A percentile compares a stretch with the other conserved stretches of the same genome.
These are phyloP conservation scores for Saccharomyces mikatae DNA, from an alignment of 805 yeast species.

Conservation along the genomic window DNA sequence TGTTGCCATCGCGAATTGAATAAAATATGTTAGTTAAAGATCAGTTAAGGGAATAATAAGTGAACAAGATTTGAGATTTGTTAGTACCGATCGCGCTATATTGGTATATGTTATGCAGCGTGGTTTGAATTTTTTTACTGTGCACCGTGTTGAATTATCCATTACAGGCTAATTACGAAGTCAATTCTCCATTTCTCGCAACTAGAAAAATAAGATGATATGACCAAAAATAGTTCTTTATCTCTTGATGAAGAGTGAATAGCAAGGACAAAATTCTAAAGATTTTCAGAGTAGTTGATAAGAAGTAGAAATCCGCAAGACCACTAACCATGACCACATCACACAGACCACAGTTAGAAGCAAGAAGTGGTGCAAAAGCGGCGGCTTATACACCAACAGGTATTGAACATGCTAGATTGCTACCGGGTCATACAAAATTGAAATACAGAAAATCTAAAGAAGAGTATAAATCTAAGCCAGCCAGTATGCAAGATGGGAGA, in stretches of 20 bases:
- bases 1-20: background rate
- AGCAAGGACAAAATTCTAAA: conserved; percentile 3
- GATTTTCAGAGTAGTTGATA: background rate
- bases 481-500: conserved; percentile 22
- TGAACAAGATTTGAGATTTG: background rate
- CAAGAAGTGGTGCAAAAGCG: conserved; percentile 44
- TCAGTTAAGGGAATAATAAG: background rate
- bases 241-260: background rate
- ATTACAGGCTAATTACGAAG: background rate
- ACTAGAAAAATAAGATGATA: background rate
- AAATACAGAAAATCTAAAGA: conserved; percentile 32
- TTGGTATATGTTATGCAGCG: background rate
- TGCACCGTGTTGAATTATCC: background rate
- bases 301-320: conserved; percentile 2
- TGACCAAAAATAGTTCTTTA: background rate
- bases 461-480: conserved; percentile 5
- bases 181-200: background rate
- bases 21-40: background rate
- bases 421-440: conserved; percentile 48
- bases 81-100: background rate
- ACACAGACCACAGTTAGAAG: conserved; percentile 63
- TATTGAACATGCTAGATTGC: conserved; percentile 44
- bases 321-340: conserved; percentile 50
- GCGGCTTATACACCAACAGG: conserved; percentile 34
- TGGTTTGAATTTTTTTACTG: background rate